Evolutionary conservation across 768 basidiomycete species (phyloP).

Genomic region (Termitomyces heimii): DNA sequence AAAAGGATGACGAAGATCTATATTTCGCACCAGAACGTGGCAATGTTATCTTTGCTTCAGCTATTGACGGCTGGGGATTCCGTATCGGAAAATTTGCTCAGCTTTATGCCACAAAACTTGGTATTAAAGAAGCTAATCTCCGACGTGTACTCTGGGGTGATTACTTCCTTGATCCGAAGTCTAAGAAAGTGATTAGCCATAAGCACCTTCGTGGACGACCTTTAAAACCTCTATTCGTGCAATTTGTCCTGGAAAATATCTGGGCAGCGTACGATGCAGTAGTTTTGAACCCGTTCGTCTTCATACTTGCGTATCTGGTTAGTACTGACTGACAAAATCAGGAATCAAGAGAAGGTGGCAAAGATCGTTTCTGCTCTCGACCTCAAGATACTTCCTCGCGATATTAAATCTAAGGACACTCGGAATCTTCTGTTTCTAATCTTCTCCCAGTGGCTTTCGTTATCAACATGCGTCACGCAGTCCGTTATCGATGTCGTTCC

Average conservation of each 20-base stretch:
- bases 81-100: constrained; percentile 90
- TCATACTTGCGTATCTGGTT: constrained; percentile 7
- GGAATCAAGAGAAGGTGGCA: constrained; percentile 81
- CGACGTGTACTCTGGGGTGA: constrained; percentile 94
- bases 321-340: constrained; percentile 23
- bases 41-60: constrained; percentile 94
- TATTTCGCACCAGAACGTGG: constrained; percentile 96
- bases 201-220: constrained; percentile 84
- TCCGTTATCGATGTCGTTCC: constrained; percentile 92
- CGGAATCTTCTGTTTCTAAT: constrained; percentile 79
- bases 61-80: constrained; percentile 98
- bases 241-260: constrained; percentile 94
- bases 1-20: constrained; percentile 96
- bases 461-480: constrained; percentile 91
- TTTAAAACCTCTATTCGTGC: constrained; percentile 93
- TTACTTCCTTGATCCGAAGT: constrained; percentile 94
- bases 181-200: constrained; percentile 85
- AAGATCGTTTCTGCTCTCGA: constrained; percentile 84
- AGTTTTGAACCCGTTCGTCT: constrained; percentile 78
- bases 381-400: constrained; percentile 81
- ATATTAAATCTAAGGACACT: constrained; percentile 88
- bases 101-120: constrained; percentile 84
- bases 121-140: constrained; percentile 84
- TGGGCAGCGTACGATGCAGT: constrained; percentile 97
- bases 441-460: constrained; percentile 93